phyloP scores from a whole-genome alignment of 2,329 filamentous ascomycete genomes.

The Monilinia fructigena region DNA sequence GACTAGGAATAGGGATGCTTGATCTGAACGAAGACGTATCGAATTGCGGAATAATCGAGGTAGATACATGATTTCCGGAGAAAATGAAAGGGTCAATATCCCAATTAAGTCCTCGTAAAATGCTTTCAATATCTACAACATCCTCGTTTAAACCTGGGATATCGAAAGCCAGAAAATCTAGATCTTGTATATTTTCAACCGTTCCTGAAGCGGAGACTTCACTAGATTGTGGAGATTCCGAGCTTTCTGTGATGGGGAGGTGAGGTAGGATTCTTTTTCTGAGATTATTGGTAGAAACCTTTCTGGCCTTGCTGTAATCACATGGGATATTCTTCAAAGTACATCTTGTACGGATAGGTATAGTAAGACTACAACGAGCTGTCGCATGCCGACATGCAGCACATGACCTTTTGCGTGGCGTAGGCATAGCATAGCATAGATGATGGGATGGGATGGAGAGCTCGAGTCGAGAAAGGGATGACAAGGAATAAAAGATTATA shows the following conservation, averaged over 20 bases:
- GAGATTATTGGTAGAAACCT: not conserved
- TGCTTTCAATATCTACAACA: not conserved
- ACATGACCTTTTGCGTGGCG: not conserved
- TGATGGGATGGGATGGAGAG: not conserved
- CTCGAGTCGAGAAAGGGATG: not conserved
- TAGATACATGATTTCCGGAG: not conserved
- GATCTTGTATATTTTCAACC: not conserved
- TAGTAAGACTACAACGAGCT: slow-evolving; percentile 9
- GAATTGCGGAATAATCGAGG: not conserved
- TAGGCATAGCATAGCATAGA: not conserved
- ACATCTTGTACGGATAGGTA: not conserved
- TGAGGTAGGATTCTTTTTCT: not conserved
- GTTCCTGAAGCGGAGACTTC: not conserved
- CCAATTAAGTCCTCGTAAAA: not conserved
- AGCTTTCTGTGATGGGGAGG: not conserved
- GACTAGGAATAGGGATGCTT: not conserved
- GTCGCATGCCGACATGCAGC: not conserved
- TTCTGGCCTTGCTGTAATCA: slow-evolving; percentile 6
- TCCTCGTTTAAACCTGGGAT: not conserved
- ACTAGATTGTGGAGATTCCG: not conserved
- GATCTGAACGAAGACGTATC: not conserved
- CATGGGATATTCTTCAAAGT: not conserved
- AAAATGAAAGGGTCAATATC: not conserved
- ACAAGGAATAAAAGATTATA: not conserved
- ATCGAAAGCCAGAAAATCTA: not conserved